Evolutionary conservation across 257 asterid genomes (phyloP).

Genomic region (Solanum paucissectum): DNA sequence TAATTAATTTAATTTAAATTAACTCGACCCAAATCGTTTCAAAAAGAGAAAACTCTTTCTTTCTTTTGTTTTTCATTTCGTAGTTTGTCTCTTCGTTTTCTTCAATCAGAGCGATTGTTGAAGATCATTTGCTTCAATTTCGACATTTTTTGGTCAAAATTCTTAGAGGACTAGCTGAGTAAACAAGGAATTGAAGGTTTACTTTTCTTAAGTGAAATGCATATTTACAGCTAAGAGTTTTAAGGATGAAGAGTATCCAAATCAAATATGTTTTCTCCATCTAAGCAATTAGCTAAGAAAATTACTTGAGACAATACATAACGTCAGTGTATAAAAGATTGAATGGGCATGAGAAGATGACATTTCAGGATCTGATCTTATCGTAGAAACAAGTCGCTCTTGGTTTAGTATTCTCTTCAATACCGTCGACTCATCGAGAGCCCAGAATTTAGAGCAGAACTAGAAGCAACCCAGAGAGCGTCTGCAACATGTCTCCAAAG

Average conservation of each 20-base stretch:
- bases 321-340: slow-evolving; percentile 33
- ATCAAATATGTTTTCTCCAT: not conserved
- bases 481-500: slow-evolving; percentile 64
- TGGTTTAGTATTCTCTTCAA: slow-evolving; percentile 60
- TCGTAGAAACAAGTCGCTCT: slow-evolving; percentile 43
- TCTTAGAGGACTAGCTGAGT: no score
- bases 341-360: slow-evolving; percentile 83
- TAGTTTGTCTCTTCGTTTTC: no score
- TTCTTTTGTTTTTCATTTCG: no score
- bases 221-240: not conserved
- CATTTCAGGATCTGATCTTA: slow-evolving; percentile 81
- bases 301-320: slow-evolving; percentile 43
- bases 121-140: no score
- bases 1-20: no score
- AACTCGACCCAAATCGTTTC: no score
- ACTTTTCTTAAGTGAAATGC: not conserved
- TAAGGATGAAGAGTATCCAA: not conserved
- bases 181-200: no score
- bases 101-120: no score
- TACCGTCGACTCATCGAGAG: slow-evolving; percentile 17
- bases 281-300: not conserved
- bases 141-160: no score
- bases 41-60: no score
- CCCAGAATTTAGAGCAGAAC: slow-evolving; percentile 39
- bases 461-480: slow-evolving; percentile 58